Base-by-base conservation (phyloP, 2,329 filamentous ascomycete species). In the Fusarium pilosicola region DNA sequence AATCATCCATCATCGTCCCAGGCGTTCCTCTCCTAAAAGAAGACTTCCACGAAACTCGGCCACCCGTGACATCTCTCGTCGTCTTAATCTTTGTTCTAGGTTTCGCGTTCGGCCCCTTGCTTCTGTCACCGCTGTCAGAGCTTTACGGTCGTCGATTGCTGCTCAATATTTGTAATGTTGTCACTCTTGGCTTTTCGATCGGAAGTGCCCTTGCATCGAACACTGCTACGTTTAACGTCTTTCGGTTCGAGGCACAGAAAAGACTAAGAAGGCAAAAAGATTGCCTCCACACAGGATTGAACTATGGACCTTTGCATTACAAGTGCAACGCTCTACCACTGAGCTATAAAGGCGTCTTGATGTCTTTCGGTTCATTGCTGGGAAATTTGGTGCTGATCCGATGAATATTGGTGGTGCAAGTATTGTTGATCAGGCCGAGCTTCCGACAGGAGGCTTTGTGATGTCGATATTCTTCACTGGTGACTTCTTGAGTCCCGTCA, bases 231-330 rank as follows among this genome's bases (percentile, higher is more conserved):
- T 52, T 70, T 7, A 70, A 67, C 11, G 62, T 68, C 6, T 67
- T 68, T 17, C 41, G 65, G 10, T 67, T 12, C 11, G 24, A 42
- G 14, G 26, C 26, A 56, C 20, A 4, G 12, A 30, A 32, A 42
- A 32, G 5, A 12, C n/a, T 6, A 18, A 42, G 20, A 4, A 30
- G 39, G 61, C 57, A 71, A 48, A 39, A 62, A 66, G 7, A 20
- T 22, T 74, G 71, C 71, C 71, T 70, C 71, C 71, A 68, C 71
- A 74, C 71, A 56, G 71, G 68, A 71, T 74, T 74, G 71, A 74
- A 74, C 71, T 59, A 74, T 74, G 71, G 71, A 74, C 71, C 71
- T 74, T 74, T 66, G 71, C 71, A 73, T 73, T 73, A 73, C 71
- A 73, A 73, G 70, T 74, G 71, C 71, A 67, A 74, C 71, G 71